These are phyloP conservation scores for Rhodotorula kratochvilovae DNA, from an alignment of 768 basidiomycete species.

Conservation along the genomic window DNA sequence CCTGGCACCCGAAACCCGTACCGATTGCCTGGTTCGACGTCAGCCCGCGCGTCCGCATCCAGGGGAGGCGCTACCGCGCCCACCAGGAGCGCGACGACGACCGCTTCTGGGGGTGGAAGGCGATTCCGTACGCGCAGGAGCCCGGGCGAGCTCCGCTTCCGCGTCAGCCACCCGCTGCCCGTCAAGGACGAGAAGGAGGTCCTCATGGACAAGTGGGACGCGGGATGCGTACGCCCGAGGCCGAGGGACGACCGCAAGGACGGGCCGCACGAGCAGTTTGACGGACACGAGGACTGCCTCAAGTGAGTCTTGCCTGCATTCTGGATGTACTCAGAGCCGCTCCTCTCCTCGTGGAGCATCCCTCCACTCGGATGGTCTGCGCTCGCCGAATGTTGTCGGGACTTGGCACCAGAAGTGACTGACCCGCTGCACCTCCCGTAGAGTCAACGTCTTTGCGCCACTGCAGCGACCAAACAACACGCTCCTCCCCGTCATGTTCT, in stretches of 20 bases:
- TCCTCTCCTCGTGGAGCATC: background rate
- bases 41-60: background rate
- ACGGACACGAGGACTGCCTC: constrained; percentile 37
- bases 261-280: constrained; percentile 22
- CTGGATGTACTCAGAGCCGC: too few relatives aligned
- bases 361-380: background rate
- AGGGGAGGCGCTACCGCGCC: constrained; percentile 12
- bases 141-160: constrained; percentile 28
- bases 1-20: constrained; percentile 9
- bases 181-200: background rate
- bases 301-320: constrained; percentile 14
- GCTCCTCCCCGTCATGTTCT: constrained; percentile 32
- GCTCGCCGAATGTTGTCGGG: too few relatives aligned
- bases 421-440: too few relatives aligned
- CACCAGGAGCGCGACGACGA: constrained; percentile 5
- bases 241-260: constrained; percentile 17
- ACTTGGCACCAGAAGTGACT: too few relatives aligned
- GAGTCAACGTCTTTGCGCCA: constrained; percentile 33
- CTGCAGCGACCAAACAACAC: constrained; percentile 15
- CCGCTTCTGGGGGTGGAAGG: constrained; percentile 24
- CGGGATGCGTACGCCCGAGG: constrained; percentile 26
- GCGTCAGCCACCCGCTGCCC: background rate
- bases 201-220: constrained; percentile 21
- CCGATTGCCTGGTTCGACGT: background rate
- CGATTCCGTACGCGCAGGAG: constrained; percentile 15